Conservation (phyloP, 495 filamentous ascomycete species). For the Aspergillus nidulans region DNA sequence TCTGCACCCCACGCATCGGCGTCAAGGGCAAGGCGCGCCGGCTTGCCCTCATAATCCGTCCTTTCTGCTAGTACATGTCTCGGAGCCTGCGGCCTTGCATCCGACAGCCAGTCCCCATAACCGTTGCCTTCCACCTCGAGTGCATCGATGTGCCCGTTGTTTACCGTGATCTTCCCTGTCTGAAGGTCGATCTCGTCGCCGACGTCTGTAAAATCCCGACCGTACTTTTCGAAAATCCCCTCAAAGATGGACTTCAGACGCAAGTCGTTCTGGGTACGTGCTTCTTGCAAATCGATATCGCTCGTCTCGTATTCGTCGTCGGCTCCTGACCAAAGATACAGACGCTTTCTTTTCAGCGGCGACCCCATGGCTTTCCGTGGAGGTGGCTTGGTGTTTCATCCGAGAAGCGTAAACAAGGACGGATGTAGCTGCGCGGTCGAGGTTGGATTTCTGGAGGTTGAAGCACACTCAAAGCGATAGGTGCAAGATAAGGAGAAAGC, state of each 20-base stretch:
- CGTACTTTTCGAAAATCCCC: constrained; percentile 83
- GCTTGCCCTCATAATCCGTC: not conserved
- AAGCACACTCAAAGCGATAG: not conserved
- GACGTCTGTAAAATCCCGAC: constrained; percentile 70
- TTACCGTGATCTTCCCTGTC: constrained; percentile 73
- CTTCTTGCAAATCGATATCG: constrained; percentile 48
- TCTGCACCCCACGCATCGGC: not conserved
- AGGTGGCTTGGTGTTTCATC: not conserved
- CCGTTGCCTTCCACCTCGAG: constrained; percentile 54
- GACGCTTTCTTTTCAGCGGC: constrained; percentile 52
- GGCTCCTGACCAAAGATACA: constrained; percentile 40
- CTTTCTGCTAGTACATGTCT: not conserved
- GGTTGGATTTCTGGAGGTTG: not conserved
- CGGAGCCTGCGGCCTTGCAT: not conserved
- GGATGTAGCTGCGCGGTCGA: not conserved
- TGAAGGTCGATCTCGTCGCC: constrained; percentile 77
- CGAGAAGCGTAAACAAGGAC: not conserved
- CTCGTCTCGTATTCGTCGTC: constrained; percentile 32
- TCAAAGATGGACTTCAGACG: constrained; percentile 79
- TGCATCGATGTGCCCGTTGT: constrained; percentile 76
- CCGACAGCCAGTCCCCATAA: constrained; percentile 21
- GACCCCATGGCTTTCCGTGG: constrained; percentile 47
- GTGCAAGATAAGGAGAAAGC: not conserved
- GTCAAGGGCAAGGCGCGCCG: not conserved
- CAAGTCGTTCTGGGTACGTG: constrained; percentile 55